A percentile compares a stretch with the other conserved stretches of the same genome.
These are phyloP conservation scores for Candida andamanensis DNA, from an alignment of 805 yeast species.

Conservation along the genomic window DNA sequence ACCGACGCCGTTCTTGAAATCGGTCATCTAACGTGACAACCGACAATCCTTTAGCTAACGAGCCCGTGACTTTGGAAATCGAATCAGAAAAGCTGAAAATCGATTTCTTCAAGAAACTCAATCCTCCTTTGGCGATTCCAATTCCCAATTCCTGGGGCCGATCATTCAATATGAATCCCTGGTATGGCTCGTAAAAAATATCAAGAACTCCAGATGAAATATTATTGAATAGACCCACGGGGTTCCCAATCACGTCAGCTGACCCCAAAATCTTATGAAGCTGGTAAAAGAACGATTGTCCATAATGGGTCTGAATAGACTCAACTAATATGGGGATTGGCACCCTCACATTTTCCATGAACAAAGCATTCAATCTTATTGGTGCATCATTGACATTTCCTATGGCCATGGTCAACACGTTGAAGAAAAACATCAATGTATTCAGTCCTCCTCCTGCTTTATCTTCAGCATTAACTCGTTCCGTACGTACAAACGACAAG, in stretches of 20 bases:
- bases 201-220: slow-evolving; percentile 94
- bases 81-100: slow-evolving; percentile 95
- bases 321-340: slow-evolving; percentile 70
- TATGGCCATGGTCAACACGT: slow-evolving; percentile 90
- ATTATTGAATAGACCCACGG: slow-evolving; percentile 93
- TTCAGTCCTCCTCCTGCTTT: slow-evolving; percentile 50
- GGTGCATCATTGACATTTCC: slow-evolving; percentile 98
- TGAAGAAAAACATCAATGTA: slow-evolving; percentile 69
- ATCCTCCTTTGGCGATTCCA: slow-evolving; percentile 92
- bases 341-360: slow-evolving; percentile 84
- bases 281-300: slow-evolving; percentile 88
- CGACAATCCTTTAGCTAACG: slow-evolving; percentile 89
- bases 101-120: slow-evolving; percentile 89
- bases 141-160: slow-evolving; percentile 95
- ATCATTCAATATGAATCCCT: slow-evolving; percentile 90
- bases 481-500: slow-evolving; percentile 87
- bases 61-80: slow-evolving; percentile 86
- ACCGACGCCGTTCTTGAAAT: slow-evolving; percentile 77
- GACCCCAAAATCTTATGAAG: slow-evolving; percentile 90
- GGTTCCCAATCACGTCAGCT: slow-evolving; percentile 94
- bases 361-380: slow-evolving; percentile 76
- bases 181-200: slow-evolving; percentile 94
- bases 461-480: slow-evolving; percentile 63
- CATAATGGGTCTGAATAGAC: slow-evolving; percentile 76
- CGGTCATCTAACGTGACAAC: slow-evolving; percentile 83